Percentiles rank a stretch among this genome's conserved stretches.
Conservation (phyloP, 2,329 filamentous ascomycete species). For the Coleophoma crateriformis region DNA sequence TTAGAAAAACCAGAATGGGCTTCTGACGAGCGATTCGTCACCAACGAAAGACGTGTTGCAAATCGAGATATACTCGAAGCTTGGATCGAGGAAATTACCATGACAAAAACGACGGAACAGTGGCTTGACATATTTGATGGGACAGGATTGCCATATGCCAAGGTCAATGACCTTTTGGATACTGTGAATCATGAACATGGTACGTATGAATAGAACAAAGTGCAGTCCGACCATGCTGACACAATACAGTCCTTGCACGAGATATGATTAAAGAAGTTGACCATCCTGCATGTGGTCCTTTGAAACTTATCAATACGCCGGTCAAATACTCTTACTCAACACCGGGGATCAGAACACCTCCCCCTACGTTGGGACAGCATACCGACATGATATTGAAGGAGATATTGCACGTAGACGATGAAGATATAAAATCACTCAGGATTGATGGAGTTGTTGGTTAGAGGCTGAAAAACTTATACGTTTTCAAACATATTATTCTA, state of each 20-base stretch:
- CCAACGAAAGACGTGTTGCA: constrained; percentile 56
- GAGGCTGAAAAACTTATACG: neutral
- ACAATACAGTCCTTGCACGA: constrained; percentile 56
- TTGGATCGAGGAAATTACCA: constrained; percentile 69
- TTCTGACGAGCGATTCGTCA: constrained; percentile 48
- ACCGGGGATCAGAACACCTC: constrained; percentile 68
- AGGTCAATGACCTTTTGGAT: constrained; percentile 83
- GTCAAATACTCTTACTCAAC: constrained; percentile 84
- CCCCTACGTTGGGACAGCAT: constrained; percentile 80
- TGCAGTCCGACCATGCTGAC: neutral
- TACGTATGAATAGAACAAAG: neutral
- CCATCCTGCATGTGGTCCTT: constrained; percentile 72
- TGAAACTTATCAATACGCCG: constrained; percentile 86
- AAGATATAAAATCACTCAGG: constrained; percentile 55
- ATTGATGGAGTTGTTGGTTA: constrained; percentile 48
- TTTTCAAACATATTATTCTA: no score
- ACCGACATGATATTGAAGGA: constrained; percentile 67
- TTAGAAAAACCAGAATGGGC: constrained; percentile 53
- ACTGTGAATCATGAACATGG: constrained; percentile 78
- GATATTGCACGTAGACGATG: constrained; percentile 51
- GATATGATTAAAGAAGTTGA: constrained; percentile 88
- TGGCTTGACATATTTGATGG: constrained; percentile 83
- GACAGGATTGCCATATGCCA: constrained; percentile 87
- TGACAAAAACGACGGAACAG: constrained; percentile 71
- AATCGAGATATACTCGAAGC: constrained; percentile 70